phyloP scores from a whole-genome alignment of 2,329 filamentous ascomycete genomes.

The Emergomyces orientalis region DNA sequence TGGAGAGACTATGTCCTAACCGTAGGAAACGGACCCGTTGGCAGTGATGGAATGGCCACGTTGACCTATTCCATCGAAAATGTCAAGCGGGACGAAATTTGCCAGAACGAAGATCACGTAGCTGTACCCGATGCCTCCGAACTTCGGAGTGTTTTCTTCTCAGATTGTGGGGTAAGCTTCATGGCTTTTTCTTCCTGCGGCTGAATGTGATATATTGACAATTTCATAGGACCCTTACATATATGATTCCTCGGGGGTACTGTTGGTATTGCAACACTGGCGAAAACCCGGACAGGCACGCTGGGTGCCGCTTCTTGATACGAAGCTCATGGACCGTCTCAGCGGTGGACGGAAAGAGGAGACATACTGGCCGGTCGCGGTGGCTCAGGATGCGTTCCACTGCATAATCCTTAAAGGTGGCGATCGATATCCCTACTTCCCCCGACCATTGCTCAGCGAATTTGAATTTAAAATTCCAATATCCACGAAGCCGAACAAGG shows the following conservation, averaged over 20 bases:
- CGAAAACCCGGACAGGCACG: conserved; percentile 71
- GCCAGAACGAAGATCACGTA: conserved; percentile 86
- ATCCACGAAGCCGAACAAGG: conserved; percentile 43
- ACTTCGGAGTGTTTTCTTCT: conserved; percentile 81
- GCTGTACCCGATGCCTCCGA: conserved; percentile 66
- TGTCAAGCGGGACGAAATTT: conserved; percentile 85
- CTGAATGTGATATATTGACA: conserved; percentile 7
- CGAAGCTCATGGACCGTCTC: conserved; percentile 69
- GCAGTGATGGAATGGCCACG: conserved; percentile 64
- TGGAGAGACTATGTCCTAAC: conserved; percentile 97
- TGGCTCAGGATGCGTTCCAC: conserved; percentile 85
- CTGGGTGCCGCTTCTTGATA: conserved; percentile 91
- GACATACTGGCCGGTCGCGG: conserved; percentile 89
- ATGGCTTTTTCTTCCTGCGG: not conserved
- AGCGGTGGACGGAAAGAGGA: conserved; percentile 79
- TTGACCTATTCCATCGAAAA: conserved; percentile 91
- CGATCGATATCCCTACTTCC: conserved; percentile 88
- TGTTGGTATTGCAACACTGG: conserved; percentile 87
- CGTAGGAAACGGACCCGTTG: conserved; percentile 81
- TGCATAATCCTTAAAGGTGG: conserved; percentile 98
- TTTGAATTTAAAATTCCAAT: conserved; percentile 87
- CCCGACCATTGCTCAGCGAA: conserved; percentile 77
- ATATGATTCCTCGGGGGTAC: conserved; percentile 83
- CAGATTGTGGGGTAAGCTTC: conserved; percentile 67
- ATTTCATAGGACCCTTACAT: conserved; percentile 72